phyloP scores from a whole-genome alignment of 768 basidiomycete species.

The Boletales sp. region DNA sequence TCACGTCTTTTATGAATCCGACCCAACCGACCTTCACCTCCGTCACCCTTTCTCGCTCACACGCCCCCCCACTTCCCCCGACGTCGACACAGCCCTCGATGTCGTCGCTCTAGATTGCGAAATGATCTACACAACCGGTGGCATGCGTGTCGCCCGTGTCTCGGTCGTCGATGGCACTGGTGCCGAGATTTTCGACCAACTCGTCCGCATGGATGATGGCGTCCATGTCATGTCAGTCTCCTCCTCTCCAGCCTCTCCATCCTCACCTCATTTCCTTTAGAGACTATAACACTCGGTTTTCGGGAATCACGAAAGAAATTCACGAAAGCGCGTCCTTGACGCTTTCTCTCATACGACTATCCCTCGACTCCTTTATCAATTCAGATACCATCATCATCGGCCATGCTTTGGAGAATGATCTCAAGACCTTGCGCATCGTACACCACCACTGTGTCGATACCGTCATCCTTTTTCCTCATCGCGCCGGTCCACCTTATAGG shows the following conservation, averaged over 20 bases:
- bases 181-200: conserved; percentile 73
- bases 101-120: conserved; percentile 94
- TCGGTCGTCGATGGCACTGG: conserved; percentile 83
- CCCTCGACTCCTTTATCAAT: conserved; percentile 69
- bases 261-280: conserved; percentile 36
- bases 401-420: conserved; percentile 89
- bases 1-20: conserved; percentile 88
- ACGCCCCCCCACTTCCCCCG: conserved; percentile 14
- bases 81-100: conserved; percentile 49
- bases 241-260: neutral
- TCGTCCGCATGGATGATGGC: conserved; percentile 76
- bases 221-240: conserved; percentile 68
- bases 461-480: conserved; percentile 80
- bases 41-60: conserved; percentile 70
- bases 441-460: conserved; percentile 89
- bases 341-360: conserved; percentile 60
- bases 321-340: conserved; percentile 62
- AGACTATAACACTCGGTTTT: conserved; percentile 91
- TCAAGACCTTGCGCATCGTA: conserved; percentile 84
- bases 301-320: conserved; percentile 64
- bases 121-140: conserved; percentile 93
- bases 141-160: conserved; percentile 85
- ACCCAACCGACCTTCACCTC: conserved; percentile 60
- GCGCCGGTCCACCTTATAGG: conserved; percentile 70
- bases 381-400: conserved; percentile 85